These are phyloP conservation scores for Ceratonia siliqua DNA, from an alignment of 306 rosid species.

Conservation along the genomic window DNA sequence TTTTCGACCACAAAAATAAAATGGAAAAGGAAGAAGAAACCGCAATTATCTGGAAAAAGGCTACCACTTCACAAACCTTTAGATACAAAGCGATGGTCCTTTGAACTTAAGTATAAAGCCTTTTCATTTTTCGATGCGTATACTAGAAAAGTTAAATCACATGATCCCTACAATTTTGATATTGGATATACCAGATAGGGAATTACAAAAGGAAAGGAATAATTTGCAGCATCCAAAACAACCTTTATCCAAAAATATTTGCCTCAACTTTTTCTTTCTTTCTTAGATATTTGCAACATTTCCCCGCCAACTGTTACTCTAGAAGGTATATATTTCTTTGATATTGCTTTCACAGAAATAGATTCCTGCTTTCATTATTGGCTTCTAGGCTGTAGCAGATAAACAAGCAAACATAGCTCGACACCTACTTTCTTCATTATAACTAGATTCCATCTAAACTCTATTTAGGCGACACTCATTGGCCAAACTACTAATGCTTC, in stretches of 20 bases:
- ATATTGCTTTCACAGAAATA: slow-evolving; percentile 29
- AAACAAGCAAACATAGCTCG: slow-evolving; percentile 8
- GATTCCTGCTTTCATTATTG: slow-evolving; percentile 35
- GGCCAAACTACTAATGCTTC: neutral
- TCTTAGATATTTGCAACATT: neutral
- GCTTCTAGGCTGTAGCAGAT: neutral
- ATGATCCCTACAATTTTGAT: neutral
- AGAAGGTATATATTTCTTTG: too few relatives aligned
- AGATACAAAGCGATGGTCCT: neutral
- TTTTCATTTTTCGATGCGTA: neutral
- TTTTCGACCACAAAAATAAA: too few relatives aligned
- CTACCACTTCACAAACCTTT: neutral
- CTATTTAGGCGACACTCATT: slow-evolving; percentile 1
- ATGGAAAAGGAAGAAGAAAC: too few relatives aligned
- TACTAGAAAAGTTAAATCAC: neutral
- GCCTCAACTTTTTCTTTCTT: neutral
- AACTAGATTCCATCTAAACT: slow-evolving; percentile 34
- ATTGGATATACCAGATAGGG: neutral
- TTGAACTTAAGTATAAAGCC: neutral
- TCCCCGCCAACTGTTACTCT: neutral
- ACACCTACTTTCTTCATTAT: neutral
- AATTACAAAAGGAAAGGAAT: neutral
- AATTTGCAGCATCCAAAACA: neutral
- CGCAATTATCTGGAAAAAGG: too few relatives aligned
- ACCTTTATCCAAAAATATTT: neutral